Evolutionary conservation across 768 basidiomycete species (phyloP).

Genomic region (Macrocybe gigantea): DNA sequence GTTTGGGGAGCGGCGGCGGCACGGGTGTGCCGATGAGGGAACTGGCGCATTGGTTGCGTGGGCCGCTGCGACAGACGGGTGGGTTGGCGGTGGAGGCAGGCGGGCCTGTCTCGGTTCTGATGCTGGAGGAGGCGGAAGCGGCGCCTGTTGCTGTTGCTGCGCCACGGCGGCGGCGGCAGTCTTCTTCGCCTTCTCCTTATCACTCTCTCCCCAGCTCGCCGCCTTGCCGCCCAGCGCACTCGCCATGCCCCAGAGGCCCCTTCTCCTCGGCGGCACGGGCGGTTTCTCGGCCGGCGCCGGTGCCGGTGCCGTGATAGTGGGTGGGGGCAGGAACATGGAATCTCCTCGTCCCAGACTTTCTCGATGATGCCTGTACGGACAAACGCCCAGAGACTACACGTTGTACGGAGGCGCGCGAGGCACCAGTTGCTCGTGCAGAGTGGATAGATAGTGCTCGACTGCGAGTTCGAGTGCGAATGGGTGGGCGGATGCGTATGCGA

Average conservation of each 20-base stretch:
- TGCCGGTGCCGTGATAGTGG: constrained; percentile 14
- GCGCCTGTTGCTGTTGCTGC: not conserved
- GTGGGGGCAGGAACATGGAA: constrained; percentile 28
- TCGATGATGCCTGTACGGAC: constrained; percentile 78
- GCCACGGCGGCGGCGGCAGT: constrained; percentile 5
- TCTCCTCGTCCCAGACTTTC: constrained; percentile 84
- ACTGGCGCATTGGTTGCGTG: constrained; percentile 13
- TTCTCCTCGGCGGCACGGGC: constrained; percentile 56
- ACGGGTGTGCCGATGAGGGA: constrained; percentile 7
- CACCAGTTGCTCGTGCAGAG: constrained; percentile 87
- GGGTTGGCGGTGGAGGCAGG: constrained; percentile 25
- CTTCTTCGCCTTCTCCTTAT: constrained; percentile 30
- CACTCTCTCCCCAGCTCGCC: constrained; percentile 46
- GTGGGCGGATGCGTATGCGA: constrained; percentile 15
- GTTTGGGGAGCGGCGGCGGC: constrained; percentile 48
- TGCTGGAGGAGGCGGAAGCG: constrained; percentile 6
- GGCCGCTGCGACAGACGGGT: constrained; percentile 17
- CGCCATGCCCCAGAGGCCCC: constrained; percentile 65
- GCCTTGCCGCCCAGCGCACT: constrained; percentile 56
- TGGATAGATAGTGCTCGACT: constrained; percentile 59
- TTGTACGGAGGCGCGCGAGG: constrained; percentile 70
- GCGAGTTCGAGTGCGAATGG: constrained; percentile 14
- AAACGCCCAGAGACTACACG: constrained; percentile 90
- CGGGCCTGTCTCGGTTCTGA: constrained; percentile 18
- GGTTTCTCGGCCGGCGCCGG: constrained; percentile 35